phyloP scores from a whole-genome alignment of 306 rosid genomes.

The Heteromeles arbutifolia region DNA sequence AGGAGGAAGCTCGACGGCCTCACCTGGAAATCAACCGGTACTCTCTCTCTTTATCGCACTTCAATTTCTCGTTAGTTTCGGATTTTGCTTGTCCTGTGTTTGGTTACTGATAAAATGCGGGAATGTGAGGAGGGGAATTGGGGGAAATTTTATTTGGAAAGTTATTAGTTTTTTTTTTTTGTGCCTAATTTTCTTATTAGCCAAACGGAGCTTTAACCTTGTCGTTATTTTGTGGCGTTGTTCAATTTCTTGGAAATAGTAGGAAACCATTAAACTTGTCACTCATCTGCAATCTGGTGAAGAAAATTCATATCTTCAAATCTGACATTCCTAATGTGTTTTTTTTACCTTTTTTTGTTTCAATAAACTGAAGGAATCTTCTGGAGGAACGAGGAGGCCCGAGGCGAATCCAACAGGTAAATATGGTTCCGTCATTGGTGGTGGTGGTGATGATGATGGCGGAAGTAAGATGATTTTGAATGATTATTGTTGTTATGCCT shows the following conservation, averaged over 20 bases:
- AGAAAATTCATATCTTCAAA: not conserved
- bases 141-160: not conserved
- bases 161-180: not conserved
- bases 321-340: not conserved
- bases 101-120: not conserved
- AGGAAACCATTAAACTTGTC: not conserved
- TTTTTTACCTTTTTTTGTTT: not conserved
- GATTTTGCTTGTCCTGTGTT: not conserved
- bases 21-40: slow-evolving; percentile 23
- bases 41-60: not conserved
- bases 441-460: not conserved
- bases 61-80: not conserved
- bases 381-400: not conserved
- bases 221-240: not conserved
- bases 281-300: not conserved
- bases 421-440: not conserved
- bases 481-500: not conserved
- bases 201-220: not conserved
- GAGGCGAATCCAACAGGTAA: slow-evolving; percentile 22
- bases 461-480: not conserved
- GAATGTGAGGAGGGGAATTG: not conserved
- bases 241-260: not conserved
- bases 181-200: not conserved
- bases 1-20: not conserved
- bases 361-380: slow-evolving; percentile 21